Percentiles rank a stretch among this genome's conserved stretches.
These are phyloP conservation scores for Porphyrellus cyaneotinctus DNA, from an alignment of 768 basidiomycete genomes.

Conservation along the genomic window DNA sequence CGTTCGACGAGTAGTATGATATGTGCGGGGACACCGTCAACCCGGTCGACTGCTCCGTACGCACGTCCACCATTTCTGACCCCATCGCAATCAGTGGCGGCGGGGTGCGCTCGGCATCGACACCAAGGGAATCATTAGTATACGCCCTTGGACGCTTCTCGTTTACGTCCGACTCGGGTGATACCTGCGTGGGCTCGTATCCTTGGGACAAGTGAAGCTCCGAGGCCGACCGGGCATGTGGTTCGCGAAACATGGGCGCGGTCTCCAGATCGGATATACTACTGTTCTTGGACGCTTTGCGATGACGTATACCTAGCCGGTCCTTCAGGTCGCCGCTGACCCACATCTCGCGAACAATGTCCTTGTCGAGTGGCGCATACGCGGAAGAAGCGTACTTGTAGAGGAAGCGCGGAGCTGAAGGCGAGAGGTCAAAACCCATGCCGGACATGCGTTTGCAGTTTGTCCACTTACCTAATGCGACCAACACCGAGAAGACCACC, in stretches of 20 bases:
- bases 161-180: slow-evolving; percentile 17
- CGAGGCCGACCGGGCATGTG: slow-evolving; percentile 61
- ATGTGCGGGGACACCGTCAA: slow-evolving; percentile 40
- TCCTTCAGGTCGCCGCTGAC: slow-evolving; percentile 80
- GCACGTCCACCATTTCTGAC: slow-evolving; percentile 7
- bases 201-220: slow-evolving; percentile 43
- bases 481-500: slow-evolving; percentile 59
- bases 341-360: slow-evolving; percentile 92
- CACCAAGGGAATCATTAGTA: neutral
- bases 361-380: slow-evolving; percentile 80
- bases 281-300: slow-evolving; percentile 47
- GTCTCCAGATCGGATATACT: slow-evolving; percentile 46
- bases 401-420: slow-evolving; percentile 74
- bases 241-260: slow-evolving; percentile 67
- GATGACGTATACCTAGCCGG: slow-evolving; percentile 65
- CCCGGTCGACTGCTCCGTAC: slow-evolving; percentile 29
- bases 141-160: slow-evolving; percentile 11
- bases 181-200: slow-evolving; percentile 48
- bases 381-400: slow-evolving; percentile 66
- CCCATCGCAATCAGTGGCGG: slow-evolving; percentile 12
- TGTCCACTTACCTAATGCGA: slow-evolving; percentile 65
- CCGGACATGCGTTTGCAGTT: slow-evolving; percentile 1
- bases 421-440: slow-evolving; percentile 5
- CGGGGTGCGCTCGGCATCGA: neutral
- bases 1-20: slow-evolving; percentile 59